phyloP scores from a whole-genome alignment of 2,329 filamentous ascomycete species.

The Graphilbum ipis-grandicollis region DNA sequence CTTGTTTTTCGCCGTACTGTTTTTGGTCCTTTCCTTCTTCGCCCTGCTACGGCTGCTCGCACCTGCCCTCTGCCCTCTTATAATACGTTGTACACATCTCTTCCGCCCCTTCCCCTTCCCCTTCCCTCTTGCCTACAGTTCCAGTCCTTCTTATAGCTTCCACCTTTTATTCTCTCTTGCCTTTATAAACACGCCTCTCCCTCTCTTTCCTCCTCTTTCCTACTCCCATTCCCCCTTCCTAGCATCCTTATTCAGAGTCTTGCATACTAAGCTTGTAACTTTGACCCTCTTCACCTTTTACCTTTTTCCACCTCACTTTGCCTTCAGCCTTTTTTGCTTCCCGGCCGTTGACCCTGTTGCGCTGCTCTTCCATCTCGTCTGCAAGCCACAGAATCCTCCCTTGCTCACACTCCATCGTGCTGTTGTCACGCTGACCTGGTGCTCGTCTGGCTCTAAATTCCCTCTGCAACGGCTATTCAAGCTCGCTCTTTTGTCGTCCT shows the following conservation, averaged over 20 bases:
- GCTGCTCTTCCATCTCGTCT: too few species aligned
- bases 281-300: neutral
- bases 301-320: neutral
- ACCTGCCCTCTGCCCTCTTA: neutral
- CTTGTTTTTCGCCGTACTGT: neutral
- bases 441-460: too few species aligned
- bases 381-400: too few species aligned
- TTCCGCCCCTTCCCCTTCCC: neutral
- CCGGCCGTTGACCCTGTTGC: neutral
- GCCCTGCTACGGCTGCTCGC: too few species aligned
- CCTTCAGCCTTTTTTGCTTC: neutral
- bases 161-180: neutral
- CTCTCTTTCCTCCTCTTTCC: neutral
- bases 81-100: neutral
- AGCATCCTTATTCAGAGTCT: too few species aligned
- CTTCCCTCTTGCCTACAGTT: neutral
- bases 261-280: too few species aligned
- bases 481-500: too few species aligned
- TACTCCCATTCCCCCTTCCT: too few species aligned
- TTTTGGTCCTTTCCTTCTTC: neutral
- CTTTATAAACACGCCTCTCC: too few species aligned
- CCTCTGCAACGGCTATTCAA: too few species aligned
- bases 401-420: too few species aligned
- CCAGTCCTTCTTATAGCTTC: neutral
- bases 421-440: too few species aligned